Conservation (phyloP, 208 protist genomes). For the Trypanosomatidae sp. region DNA sequence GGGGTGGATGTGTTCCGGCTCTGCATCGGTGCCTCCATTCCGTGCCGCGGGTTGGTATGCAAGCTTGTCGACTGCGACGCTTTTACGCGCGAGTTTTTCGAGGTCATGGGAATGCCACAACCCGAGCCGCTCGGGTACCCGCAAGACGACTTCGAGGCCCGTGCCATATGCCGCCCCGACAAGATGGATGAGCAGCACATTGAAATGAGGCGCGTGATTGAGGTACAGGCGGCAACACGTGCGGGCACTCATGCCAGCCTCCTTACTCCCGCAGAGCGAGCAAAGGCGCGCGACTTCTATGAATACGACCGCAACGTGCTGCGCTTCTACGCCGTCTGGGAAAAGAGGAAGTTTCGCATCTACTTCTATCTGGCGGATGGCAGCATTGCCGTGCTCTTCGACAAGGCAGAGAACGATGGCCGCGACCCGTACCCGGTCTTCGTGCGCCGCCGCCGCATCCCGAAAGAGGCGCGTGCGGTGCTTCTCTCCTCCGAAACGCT, state of each 20-base stretch:
- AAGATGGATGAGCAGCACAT: constrained; percentile 64
- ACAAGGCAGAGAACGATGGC: constrained; percentile 90
- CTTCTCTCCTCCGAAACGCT: constrained; percentile 70
- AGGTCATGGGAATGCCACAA: constrained; percentile 75
- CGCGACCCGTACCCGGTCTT: constrained; percentile 94
- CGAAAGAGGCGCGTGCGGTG: constrained; percentile 44
- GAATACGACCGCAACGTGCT: constrained; percentile 95
- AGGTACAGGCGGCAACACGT: constrained; percentile 62
- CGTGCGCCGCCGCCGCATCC: constrained; percentile 84
- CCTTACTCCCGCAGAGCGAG: constrained; percentile 81
- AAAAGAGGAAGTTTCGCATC: constrained; percentile 91
- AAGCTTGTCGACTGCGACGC: constrained; percentile 93
- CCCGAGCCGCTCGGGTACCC: constrained; percentile 75
- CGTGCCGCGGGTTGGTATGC: constrained; percentile 89
- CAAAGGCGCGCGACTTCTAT: constrained; percentile 85
- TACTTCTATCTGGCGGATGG: constrained; percentile 96
- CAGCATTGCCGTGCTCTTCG: constrained; percentile 93
- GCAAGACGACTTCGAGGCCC: constrained; percentile 73
- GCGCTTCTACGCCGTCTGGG: constrained; percentile 95
- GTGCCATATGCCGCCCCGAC: constrained; percentile 14
- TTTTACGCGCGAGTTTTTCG: constrained; percentile 93
- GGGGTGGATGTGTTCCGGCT: constrained; percentile 79
- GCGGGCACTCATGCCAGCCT: constrained; percentile 76
- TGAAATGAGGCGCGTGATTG: constrained; percentile 84
- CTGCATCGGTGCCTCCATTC: constrained; percentile 77